Conservation (phyloP, 2,329 filamentous ascomycete genomes). For the Penicillium crustosum region DNA sequence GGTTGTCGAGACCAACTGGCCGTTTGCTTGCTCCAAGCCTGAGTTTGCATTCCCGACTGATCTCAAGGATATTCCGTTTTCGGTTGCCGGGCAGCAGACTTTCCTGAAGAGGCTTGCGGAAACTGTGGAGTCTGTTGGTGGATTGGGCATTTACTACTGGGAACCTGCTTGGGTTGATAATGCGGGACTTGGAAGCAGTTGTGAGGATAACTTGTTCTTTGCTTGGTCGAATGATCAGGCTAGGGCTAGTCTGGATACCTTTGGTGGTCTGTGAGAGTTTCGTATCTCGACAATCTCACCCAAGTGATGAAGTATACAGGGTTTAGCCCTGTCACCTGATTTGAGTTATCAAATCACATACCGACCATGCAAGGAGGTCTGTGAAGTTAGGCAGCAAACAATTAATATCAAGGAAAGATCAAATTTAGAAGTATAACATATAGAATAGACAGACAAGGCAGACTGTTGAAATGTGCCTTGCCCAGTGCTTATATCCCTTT, state of each 20-base stretch:
- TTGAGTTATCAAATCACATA: background rate
- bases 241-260: slow-evolving; percentile 58
- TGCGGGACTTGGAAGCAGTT: slow-evolving; percentile 63
- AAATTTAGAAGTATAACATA: background rate
- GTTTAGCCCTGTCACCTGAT: background rate
- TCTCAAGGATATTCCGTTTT: slow-evolving; percentile 60
- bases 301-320: background rate
- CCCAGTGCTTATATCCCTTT: slow-evolving; percentile 11
- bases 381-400: background rate
- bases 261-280: slow-evolving; percentile 48
- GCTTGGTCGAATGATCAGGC: slow-evolving; percentile 52
- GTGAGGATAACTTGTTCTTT: slow-evolving; percentile 64
- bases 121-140: slow-evolving; percentile 56
- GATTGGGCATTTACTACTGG: slow-evolving; percentile 69
- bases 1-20: slow-evolving; percentile 73
- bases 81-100: slow-evolving; percentile 60
- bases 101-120: slow-evolving; percentile 62
- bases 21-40: slow-evolving; percentile 61
- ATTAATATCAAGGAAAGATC: too few relatives aligned
- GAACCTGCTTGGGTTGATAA: slow-evolving; percentile 72
- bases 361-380: background rate
- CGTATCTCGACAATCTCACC: background rate
- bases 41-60: slow-evolving; percentile 61
- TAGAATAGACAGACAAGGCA: slow-evolving; percentile 10
- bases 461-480: slow-evolving; percentile 21